Conservation (phyloP, 2,329 filamentous ascomycete genomes). For the Hansfordia pulvinata region DNA sequence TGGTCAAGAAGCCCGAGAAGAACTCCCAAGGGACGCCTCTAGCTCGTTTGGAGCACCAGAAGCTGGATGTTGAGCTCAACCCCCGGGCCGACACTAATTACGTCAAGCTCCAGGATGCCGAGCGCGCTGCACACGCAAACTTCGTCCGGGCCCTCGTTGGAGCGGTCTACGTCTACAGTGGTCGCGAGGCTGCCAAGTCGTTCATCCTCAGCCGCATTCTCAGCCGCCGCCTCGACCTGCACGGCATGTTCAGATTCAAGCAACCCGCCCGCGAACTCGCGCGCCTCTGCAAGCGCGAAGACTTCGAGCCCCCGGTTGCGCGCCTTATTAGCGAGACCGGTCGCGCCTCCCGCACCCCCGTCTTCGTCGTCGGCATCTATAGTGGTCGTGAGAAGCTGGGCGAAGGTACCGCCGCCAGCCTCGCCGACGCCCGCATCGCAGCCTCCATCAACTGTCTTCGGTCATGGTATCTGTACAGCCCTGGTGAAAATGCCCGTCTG, state of each 20-base stretch:
- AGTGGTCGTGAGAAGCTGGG: slow-evolving; percentile 84
- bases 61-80: slow-evolving; percentile 10
- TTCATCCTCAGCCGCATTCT: slow-evolving; percentile 82
- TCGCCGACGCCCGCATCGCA: slow-evolving; percentile 64
- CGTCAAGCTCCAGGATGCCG: slow-evolving; percentile 8
- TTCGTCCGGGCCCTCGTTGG: slow-evolving; percentile 79
- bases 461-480: slow-evolving; percentile 93
- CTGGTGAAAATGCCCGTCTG: slow-evolving; percentile 47
- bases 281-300: slow-evolving; percentile 73
- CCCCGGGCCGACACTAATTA: slow-evolving; percentile 10
- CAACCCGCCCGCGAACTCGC: slow-evolving; percentile 74
- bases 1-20: slow-evolving; percentile 14
- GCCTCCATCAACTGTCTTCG: slow-evolving; percentile 80
- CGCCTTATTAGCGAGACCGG: slow-evolving; percentile 86
- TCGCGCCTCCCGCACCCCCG: slow-evolving; percentile 68
- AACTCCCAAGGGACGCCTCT: too few relatives aligned
- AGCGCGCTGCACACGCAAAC: slow-evolving; percentile 44
- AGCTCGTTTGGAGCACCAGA: slow-evolving; percentile 7
- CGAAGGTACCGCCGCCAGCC: slow-evolving; percentile 68
- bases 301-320: slow-evolving; percentile 77
- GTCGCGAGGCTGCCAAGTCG: slow-evolving; percentile 60
- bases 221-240: slow-evolving; percentile 62
- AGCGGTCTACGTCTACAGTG: slow-evolving; percentile 74
- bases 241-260: slow-evolving; percentile 69
- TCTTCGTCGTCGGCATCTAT: slow-evolving; percentile 89